Evolutionary conservation across 2,329 filamentous ascomycete genomes (phyloP), one percentile per base, ranked within the genome.

Genomic region (Teratosphaeria epicoccoides): DNA sequence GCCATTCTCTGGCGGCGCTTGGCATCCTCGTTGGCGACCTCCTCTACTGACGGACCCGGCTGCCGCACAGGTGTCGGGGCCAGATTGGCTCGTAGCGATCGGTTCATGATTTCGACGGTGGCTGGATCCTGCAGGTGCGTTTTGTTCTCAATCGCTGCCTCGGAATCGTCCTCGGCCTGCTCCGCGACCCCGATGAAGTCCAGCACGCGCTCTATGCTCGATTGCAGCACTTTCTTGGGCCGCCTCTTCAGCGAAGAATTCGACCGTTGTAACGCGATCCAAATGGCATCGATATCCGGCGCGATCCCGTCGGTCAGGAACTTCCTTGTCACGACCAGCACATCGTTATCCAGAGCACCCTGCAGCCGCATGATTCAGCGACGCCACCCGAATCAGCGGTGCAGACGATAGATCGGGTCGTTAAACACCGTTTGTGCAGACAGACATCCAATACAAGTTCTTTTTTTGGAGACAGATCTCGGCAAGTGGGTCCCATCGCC

Each of bases 241-340:
- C 86, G 82, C 22, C 93, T 77, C 56, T 87, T 88, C 22, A 97
- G 71, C 49, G 85, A 89, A 0, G 89, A 95, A 66, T 96, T 96
- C 12, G 89, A 95, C 48, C 76, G 73, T 60, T 89, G 87, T 55
- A 97, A 88, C 53, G 80, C 81, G 37, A 89, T 84, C 66, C 93
- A 95, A 1, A 94, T 78, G 2, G 49, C 51, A 9, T 57, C 50
- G 6, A 61, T 51, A 37, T 63, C 57, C 1, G 61, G 49, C 6
- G 57, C 11, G 3, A 63, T 50, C 9, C 65, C 65, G 24, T 61
- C 50, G 7, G 52, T 49, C 2, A 64, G 24, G 29, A 66, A 65
- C 46, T 58, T 62, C 47, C 61, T 52, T 7, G 63, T 61, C 7
- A 57, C 59, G 9, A 62, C 54, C 28, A 91, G 89, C 56, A 95